phyloP scores from a whole-genome alignment of 2,329 filamentous ascomycete species.

The Alternaria gansuensis region DNA sequence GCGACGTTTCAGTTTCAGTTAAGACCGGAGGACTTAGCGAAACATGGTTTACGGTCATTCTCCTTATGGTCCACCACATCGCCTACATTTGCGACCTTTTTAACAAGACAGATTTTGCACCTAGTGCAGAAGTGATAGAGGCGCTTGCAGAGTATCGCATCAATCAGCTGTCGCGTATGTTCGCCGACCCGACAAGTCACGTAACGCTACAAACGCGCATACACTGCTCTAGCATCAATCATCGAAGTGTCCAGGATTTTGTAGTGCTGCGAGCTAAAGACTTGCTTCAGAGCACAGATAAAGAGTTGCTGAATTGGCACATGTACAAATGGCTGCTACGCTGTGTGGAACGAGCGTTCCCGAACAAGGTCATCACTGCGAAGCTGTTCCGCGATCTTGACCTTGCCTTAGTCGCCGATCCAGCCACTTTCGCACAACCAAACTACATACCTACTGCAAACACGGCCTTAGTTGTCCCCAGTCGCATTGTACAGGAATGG shows the following conservation, averaged over 20 bases:
- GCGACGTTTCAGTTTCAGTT: not conserved
- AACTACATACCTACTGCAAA: not conserved
- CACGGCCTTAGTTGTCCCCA: not conserved
- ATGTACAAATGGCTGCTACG: not conserved
- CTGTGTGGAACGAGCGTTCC: not conserved
- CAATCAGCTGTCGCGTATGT: not conserved
- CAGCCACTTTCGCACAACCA: not conserved
- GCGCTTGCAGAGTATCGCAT: not conserved
- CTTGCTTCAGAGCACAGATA: not conserved
- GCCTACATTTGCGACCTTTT: not conserved
- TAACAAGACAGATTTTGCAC: not conserved
- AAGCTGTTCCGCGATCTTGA: not conserved
- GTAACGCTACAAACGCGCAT: not conserved
- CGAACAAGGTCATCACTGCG: not conserved
- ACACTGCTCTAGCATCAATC: not conserved
- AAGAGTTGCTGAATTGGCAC: not conserved
- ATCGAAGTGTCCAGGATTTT: not conserved
- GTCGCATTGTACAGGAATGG: not conserved
- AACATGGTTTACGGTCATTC: too few species aligned
- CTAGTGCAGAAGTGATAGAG: not conserved
- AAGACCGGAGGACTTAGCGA: too few species aligned
- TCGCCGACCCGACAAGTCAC: not conserved
- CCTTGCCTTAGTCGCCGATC: not conserved
- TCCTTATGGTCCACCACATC: not conserved
- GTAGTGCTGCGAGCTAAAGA: not conserved